Evolutionary conservation across 345 rosid genomes (phyloP).

Genomic region (Lepidium aucheri): DNA sequence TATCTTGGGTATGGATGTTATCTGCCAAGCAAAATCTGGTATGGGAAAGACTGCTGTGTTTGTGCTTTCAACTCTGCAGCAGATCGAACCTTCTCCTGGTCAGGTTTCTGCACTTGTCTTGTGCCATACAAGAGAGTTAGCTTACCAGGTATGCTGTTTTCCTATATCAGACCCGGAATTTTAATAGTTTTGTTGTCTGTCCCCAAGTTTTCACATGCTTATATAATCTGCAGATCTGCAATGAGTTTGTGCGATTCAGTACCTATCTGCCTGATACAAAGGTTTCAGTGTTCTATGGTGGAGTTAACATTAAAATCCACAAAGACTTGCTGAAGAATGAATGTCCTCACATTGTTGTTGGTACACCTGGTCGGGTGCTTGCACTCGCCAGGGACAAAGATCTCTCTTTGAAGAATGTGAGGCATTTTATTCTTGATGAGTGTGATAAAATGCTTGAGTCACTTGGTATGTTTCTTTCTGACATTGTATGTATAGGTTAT

Average conservation of each 20-base stretch:
- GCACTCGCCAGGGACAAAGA: slow-evolving; percentile 89
- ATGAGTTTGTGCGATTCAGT: slow-evolving; percentile 96
- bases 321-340: slow-evolving; percentile 92
- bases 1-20: slow-evolving; percentile 94
- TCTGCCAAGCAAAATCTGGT: slow-evolving; percentile 99
- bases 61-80: slow-evolving; percentile 83
- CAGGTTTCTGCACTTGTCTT: slow-evolving; percentile 91
- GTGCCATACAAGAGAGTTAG: slow-evolving; percentile 94
- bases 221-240: slow-evolving; percentile 53
- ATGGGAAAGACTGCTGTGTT: slow-evolving; percentile 99
- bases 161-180: background rate
- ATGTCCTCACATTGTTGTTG: slow-evolving; percentile 98
- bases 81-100: slow-evolving; percentile 83
- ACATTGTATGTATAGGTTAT: background rate
- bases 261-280: slow-evolving; percentile 84
- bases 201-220: background rate
- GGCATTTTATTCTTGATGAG: slow-evolving; percentile 98
- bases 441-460: slow-evolving; percentile 99
- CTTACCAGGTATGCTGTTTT: slow-evolving; percentile 65
- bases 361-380: slow-evolving; percentile 93
- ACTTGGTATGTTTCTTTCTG: slow-evolving; percentile 43
- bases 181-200: background rate
- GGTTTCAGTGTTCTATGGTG: slow-evolving; percentile 94
- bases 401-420: slow-evolving; percentile 93
- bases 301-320: slow-evolving; percentile 85